A percentile compares a stretch with the other conserved stretches of the same genome.
phyloP scores from a whole-genome alignment of 305 asterid species.

The Rubia balearica region DNA sequence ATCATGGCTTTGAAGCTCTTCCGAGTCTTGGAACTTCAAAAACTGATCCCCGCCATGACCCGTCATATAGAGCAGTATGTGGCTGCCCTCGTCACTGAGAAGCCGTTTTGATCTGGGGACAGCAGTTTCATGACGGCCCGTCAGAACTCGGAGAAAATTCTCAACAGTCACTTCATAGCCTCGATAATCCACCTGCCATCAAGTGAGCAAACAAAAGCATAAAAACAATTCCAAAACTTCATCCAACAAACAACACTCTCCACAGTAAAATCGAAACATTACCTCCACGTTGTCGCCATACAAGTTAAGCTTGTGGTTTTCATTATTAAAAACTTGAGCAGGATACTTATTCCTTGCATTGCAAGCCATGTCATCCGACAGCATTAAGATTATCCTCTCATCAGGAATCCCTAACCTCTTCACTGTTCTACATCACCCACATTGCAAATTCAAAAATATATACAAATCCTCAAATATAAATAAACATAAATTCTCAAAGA shows the following conservation, averaged over 20 bases:
- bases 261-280: background rate
- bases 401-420: conserved; percentile 94
- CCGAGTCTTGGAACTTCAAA: conserved; percentile 92
- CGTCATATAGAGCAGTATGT: conserved; percentile 90
- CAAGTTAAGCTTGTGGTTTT: conserved; percentile 82
- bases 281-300: conserved; percentile 99
- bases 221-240: background rate
- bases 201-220: background rate
- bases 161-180: conserved; percentile 98
- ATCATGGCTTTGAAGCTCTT: conserved; percentile 99
- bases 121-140: conserved; percentile 92
- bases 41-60: conserved; percentile 99
- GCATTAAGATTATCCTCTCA: conserved; percentile 93
- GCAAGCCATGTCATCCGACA: conserved; percentile 99
- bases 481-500: background rate
- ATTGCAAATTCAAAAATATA: conserved; percentile 2
- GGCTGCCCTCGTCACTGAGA: conserved; percentile 98
- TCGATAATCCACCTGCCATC: conserved; percentile 82
- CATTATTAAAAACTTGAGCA: conserved; percentile 96
- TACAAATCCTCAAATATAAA: background rate
- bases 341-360: conserved; percentile 95
- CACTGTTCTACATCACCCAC: conserved; percentile 58
- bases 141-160: conserved; percentile 72
- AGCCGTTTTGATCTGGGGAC: conserved; percentile 97
- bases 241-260: background rate